phyloP scores from a whole-genome alignment of 257 asterid genomes.

The Eucommia ulmoides region DNA sequence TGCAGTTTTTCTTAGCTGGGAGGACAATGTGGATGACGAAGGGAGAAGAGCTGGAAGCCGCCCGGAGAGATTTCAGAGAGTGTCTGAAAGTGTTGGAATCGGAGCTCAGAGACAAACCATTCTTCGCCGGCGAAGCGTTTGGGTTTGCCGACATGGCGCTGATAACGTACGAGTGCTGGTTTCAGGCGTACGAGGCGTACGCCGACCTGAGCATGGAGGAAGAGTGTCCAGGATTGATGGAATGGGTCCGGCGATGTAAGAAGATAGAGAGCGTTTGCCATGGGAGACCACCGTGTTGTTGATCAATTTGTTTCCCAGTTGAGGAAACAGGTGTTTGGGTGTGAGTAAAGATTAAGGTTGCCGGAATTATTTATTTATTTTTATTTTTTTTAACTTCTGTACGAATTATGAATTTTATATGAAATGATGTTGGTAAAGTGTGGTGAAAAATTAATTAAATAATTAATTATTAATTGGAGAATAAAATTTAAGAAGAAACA shows the following conservation, averaged over 20 bases:
- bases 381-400: too few species aligned
- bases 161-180: constrained; percentile 5
- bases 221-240: constrained; percentile 10
- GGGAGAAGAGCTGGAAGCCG: constrained; percentile 6
- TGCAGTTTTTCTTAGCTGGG: neutral
- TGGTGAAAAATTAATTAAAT: too few species aligned
- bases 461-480: too few species aligned
- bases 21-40: constrained; percentile 6
- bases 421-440: too few species aligned
- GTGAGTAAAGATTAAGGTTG: too few species aligned
- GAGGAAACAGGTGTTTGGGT: too few species aligned
- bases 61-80: constrained; percentile 6
- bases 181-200: constrained; percentile 5
- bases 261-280: constrained; percentile 3
- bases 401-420: too few species aligned
- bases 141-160: constrained; percentile 12
- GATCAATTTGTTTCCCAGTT: too few species aligned
- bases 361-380: too few species aligned
- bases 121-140: constrained; percentile 12
- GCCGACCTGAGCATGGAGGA: constrained; percentile 5
- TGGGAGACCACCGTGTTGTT: too few species aligned
- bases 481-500: too few species aligned
- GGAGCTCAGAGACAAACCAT: constrained; percentile 7
- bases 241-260: constrained; percentile 6
- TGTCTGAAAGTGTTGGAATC: constrained; percentile 5